Percentiles rank a stretch among this genome's conserved stretches.
Evolutionary conservation across 805 yeast species (phyloP).

Genomic region (Peterozyma xylosa): DNA sequence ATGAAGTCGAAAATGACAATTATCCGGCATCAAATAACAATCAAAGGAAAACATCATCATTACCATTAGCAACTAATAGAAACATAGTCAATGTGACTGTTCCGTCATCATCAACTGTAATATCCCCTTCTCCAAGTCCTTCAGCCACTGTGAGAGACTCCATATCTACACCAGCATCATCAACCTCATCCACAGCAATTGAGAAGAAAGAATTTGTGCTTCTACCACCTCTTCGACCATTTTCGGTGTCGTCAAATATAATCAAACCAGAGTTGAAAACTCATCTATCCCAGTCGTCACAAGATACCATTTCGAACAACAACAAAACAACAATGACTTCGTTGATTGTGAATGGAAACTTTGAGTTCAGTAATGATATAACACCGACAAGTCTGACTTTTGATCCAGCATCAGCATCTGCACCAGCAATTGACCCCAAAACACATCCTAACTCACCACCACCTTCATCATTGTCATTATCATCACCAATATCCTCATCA

Average conservation of each 20-base stretch:
- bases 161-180: neutral
- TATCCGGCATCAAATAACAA: neutral
- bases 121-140: neutral
- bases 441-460: neutral
- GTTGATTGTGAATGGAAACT: conserved; percentile 1
- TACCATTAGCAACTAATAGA: neutral
- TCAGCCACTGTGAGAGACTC: neutral
- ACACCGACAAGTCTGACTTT: neutral
- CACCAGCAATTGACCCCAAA: neutral
- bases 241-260: neutral
- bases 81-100: neutral
- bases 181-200: neutral
- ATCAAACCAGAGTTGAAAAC: conserved; percentile 1
- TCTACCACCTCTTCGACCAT: conserved; percentile 6
- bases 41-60: neutral
- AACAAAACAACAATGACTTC: neutral
- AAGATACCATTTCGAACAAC: neutral
- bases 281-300: neutral
- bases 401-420: neutral
- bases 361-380: neutral
- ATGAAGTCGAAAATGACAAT: too few relatives aligned
- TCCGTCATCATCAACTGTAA: neutral
- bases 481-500: conserved; percentile 6
- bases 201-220: conserved; percentile 3
- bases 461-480: neutral